A percentile compares a stretch with the other conserved stretches of the same genome.
Conservation (phyloP, 768 basidiomycete species). For the Coprinopsis sp. region DNA sequence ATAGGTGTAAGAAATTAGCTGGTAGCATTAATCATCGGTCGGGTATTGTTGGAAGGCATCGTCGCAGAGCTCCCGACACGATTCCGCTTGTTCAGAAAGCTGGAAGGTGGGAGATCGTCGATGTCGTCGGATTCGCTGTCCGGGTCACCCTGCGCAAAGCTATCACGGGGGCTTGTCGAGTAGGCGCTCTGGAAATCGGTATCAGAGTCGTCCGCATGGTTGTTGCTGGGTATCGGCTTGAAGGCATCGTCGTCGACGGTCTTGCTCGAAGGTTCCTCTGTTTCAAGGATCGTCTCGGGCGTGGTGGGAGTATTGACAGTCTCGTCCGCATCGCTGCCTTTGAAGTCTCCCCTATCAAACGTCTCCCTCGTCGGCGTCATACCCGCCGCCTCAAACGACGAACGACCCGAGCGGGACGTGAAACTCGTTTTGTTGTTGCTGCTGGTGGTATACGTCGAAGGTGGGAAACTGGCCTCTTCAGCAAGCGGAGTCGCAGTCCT, state of each 20-base stretch:
- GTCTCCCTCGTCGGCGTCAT: slow-evolving; percentile 39
- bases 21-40: slow-evolving; percentile 17
- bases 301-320: slow-evolving; percentile 19
- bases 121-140: slow-evolving; percentile 27
- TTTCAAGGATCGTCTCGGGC: no score
- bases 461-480: slow-evolving; percentile 20
- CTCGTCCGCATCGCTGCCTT: not conserved
- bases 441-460: slow-evolving; percentile 12
- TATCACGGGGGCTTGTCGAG: slow-evolving; percentile 67
- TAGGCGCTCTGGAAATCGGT: slow-evolving; percentile 88
- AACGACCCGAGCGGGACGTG: slow-evolving; percentile 11
- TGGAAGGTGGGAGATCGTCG: slow-evolving; percentile 14
- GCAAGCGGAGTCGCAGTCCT: slow-evolving; percentile 17
- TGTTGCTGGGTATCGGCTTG: no score
- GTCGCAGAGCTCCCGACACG: slow-evolving; percentile 59
- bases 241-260: no score
- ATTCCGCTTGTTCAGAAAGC: slow-evolving; percentile 27
- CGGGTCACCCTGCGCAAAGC: slow-evolving; percentile 55
- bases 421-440: no score
- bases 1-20: not conserved
- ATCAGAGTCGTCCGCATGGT: slow-evolving; percentile 75
- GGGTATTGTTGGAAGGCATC: slow-evolving; percentile 22
- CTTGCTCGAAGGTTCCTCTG: no score
- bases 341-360: slow-evolving; percentile 24
- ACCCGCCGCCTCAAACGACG: slow-evolving; percentile 27